Percentiles rank a stretch among this genome's conserved stretches.
phyloP scores from a whole-genome alignment of 2,329 filamentous ascomycete species.

The Neodidymelliopsis sp. region DNA sequence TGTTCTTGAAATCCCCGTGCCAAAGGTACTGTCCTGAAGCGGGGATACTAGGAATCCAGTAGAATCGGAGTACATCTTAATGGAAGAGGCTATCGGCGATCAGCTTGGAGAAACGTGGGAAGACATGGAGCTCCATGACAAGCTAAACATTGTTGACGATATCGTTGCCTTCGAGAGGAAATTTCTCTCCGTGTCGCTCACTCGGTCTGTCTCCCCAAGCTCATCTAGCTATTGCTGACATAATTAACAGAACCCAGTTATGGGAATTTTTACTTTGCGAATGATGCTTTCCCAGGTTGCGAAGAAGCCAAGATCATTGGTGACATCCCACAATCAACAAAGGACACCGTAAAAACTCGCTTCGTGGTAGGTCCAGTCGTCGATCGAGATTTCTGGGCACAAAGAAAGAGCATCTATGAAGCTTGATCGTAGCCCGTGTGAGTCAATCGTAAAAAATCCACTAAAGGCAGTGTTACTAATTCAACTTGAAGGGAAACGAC shows the following conservation, averaged over 20 bases:
- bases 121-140: slow-evolving; percentile 31
- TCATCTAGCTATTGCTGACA: slow-evolving; percentile 3
- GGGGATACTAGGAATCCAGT: slow-evolving; percentile 25
- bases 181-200: slow-evolving; percentile 47
- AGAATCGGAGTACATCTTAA: slow-evolving; percentile 35
- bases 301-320: slow-evolving; percentile 36
- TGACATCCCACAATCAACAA: slow-evolving; percentile 38
- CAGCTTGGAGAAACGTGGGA: slow-evolving; percentile 42
- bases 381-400: slow-evolving; percentile 46
- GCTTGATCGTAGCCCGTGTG: slow-evolving; percentile 54
- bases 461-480: slow-evolving; percentile 16
- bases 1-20: slow-evolving; percentile 33
- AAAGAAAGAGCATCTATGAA: slow-evolving; percentile 44
- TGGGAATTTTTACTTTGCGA: slow-evolving; percentile 50
- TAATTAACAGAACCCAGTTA: slow-evolving; percentile 38
- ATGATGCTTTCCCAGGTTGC: slow-evolving; percentile 42
- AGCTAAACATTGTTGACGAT: slow-evolving; percentile 43
- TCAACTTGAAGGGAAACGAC: slow-evolving; percentile 39
- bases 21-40: slow-evolving; percentile 33
- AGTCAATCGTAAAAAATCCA: slow-evolving; percentile 17
- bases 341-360: slow-evolving; percentile 37
- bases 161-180: slow-evolving; percentile 50
- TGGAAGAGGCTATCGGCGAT: slow-evolving; percentile 38
- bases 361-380: slow-evolving; percentile 51
- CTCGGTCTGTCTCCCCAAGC: slow-evolving; percentile 28